These are phyloP conservation scores for Pilasporangium apinafurcum DNA, from an alignment of 352 stramenopile genomes.

Conservation along the genomic window DNA sequence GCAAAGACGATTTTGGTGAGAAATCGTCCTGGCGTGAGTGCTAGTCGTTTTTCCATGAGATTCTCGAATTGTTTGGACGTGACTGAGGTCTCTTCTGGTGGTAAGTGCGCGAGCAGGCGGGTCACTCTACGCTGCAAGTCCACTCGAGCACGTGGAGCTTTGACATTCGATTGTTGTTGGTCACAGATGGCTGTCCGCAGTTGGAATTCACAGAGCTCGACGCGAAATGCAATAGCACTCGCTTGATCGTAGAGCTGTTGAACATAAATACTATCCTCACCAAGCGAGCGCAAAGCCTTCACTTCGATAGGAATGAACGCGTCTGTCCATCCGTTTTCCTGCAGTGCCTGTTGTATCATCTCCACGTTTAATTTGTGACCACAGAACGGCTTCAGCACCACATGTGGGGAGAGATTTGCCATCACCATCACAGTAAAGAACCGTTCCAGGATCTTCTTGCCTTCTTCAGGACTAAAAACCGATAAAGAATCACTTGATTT, in stretches of 20 bases:
- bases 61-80: constrained; percentile 15
- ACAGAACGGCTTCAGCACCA: constrained; percentile 4
- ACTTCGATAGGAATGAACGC: constrained; percentile 8
- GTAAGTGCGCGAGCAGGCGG: constrained; percentile 12
- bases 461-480: not conserved
- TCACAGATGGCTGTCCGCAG: constrained; percentile 21
- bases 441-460: constrained; percentile 6
- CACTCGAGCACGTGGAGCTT: constrained; percentile 10
- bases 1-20: constrained; percentile 24
- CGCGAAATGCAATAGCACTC: constrained; percentile 19
- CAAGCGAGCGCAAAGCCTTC: constrained; percentile 2
- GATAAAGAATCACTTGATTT: too few species aligned
- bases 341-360: constrained; percentile 2
- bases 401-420: constrained; percentile 8
- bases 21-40: constrained; percentile 10
- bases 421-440: constrained; percentile 20
- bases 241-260: constrained; percentile 12
- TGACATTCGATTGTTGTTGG: constrained; percentile 3
- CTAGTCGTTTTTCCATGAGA: constrained; percentile 30
- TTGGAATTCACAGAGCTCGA: constrained; percentile 46
- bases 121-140: constrained; percentile 21
- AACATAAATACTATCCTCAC: not conserved
- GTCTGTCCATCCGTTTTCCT: not conserved
- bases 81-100: not conserved
- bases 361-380: not conserved